These are phyloP conservation scores for Candida patagonica DNA, from an alignment of 805 yeast genomes.

Conservation along the genomic window DNA sequence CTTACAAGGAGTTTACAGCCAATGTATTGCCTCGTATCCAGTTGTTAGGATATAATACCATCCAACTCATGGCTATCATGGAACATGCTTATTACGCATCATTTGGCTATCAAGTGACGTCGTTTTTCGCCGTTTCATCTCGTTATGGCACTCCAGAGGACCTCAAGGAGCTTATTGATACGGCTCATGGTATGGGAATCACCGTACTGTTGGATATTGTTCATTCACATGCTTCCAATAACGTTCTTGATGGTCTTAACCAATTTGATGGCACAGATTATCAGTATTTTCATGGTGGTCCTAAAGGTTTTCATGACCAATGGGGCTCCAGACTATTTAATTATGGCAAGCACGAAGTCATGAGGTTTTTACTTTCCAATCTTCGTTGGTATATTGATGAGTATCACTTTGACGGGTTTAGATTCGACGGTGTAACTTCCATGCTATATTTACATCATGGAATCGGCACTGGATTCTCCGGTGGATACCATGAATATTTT, in stretches of 20 bases:
- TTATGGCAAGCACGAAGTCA: slow-evolving; percentile 84
- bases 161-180: slow-evolving; percentile 78
- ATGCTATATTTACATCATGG: slow-evolving; percentile 94
- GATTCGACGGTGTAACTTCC: slow-evolving; percentile 94
- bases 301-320: slow-evolving; percentile 75
- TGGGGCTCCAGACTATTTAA: slow-evolving; percentile 97
- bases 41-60: slow-evolving; percentile 81
- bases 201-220: slow-evolving; percentile 85
- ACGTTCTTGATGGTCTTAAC: slow-evolving; percentile 88
- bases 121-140: slow-evolving; percentile 82
- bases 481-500: slow-evolving; percentile 86
- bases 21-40: slow-evolving; percentile 78
- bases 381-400: slow-evolving; percentile 75
- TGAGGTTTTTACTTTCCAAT: slow-evolving; percentile 77
- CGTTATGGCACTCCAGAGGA: slow-evolving; percentile 95
- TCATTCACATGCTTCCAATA: slow-evolving; percentile 93
- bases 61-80: slow-evolving; percentile 97
- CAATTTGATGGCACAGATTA: slow-evolving; percentile 92
- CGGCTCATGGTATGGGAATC: slow-evolving; percentile 83
- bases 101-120: slow-evolving; percentile 94
- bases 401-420: slow-evolving; percentile 84
- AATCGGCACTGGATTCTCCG: slow-evolving; percentile 76
- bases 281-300: slow-evolving; percentile 90
- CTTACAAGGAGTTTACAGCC: slow-evolving; percentile 75
- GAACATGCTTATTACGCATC: slow-evolving; percentile 98